Percentiles rank a stretch among this genome's conserved stretches.
Conservation (phyloP, 805 yeast genomes). For the Kluyveromyces nonfermentans region DNA sequence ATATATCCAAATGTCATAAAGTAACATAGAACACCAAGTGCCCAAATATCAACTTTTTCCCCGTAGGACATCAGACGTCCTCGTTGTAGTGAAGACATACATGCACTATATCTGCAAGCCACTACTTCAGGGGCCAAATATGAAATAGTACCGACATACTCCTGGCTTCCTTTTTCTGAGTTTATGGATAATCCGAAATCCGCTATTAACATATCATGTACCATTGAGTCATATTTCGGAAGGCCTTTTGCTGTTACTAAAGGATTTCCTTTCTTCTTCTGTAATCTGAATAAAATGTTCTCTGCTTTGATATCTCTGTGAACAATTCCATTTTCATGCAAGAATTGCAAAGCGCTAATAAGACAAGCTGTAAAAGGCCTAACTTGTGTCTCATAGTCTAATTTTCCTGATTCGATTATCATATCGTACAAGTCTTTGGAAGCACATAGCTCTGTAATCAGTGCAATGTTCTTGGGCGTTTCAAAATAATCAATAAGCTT, state of each 20-base stretch:
- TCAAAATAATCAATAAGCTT: conserved; percentile 63
- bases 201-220: conserved; percentile 29
- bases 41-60: conserved; percentile 62
- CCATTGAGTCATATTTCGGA: conserved; percentile 24
- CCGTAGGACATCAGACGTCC: conserved; percentile 34
- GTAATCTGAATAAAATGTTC: conserved; percentile 43
- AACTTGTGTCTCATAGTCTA: conserved; percentile 39
- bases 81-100: conserved; percentile 11
- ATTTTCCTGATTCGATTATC: conserved; percentile 38
- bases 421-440: conserved; percentile 64
- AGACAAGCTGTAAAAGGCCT: conserved; percentile 41
- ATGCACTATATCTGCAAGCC: conserved; percentile 28
- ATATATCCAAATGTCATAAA: conserved; percentile 65
- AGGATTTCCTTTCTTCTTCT: conserved; percentile 1
- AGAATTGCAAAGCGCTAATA: conserved; percentile 44
- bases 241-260: conserved; percentile 1
- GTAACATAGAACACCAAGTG: conserved; percentile 62
- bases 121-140: conserved; percentile 70
- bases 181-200: conserved; percentile 48
- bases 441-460: conserved; percentile 57
- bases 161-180: conserved; percentile 36
- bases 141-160: conserved; percentile 57
- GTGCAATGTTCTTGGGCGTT: conserved; percentile 43
- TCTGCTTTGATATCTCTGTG: conserved; percentile 72
- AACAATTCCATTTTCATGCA: conserved; percentile 50